Conservation (phyloP, 1,284 basidiomycete species). For the Sparassis latifolia region DNA sequence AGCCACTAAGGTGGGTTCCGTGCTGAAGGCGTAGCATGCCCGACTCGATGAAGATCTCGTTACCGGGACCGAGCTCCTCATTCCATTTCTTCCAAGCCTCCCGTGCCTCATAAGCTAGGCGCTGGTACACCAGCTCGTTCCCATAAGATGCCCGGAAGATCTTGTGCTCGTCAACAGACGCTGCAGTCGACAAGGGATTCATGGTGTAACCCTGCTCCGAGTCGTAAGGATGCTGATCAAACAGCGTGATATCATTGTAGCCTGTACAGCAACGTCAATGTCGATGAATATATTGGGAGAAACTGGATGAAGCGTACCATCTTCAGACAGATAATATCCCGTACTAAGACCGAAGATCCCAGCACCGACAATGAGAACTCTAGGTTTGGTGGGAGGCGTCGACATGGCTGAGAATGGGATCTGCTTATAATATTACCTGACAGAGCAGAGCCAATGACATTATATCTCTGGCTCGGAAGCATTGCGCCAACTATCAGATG, state of each 20-base stretch:
- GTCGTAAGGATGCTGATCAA: slow-evolving; percentile 9
- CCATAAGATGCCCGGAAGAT: slow-evolving; percentile 9
- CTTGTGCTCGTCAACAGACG: slow-evolving; percentile 10
- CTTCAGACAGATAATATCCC: slow-evolving; percentile 6
- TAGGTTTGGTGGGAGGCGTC: slow-evolving; percentile 1
- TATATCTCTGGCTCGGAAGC: too few species aligned
- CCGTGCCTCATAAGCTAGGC: slow-evolving; percentile 9
- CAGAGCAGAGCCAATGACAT: too few species aligned
- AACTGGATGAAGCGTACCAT: slow-evolving; percentile 1
- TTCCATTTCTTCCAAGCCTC: slow-evolving; percentile 8
- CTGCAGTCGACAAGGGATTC: slow-evolving; percentile 6
- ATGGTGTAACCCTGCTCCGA: slow-evolving; percentile 6
- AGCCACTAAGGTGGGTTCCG: slow-evolving; percentile 2
- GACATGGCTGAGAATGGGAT: background rate
- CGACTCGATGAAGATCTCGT: slow-evolving; percentile 9
- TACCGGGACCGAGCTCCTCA: slow-evolving; percentile 5
- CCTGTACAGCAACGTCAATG: background rate
- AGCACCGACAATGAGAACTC: slow-evolving; percentile 7
- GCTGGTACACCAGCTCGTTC: slow-evolving; percentile 8
- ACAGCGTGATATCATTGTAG: slow-evolving; percentile 4
- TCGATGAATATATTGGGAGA: background rate
- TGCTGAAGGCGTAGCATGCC: slow-evolving; percentile 9
- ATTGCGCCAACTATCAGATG: too few species aligned
- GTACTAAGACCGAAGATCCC: slow-evolving; percentile 9
- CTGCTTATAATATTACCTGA: too few species aligned